Evolutionary conservation across 1,284 basidiomycete species (phyloP).

Genomic region (Melampsora larici-populina): DNA sequence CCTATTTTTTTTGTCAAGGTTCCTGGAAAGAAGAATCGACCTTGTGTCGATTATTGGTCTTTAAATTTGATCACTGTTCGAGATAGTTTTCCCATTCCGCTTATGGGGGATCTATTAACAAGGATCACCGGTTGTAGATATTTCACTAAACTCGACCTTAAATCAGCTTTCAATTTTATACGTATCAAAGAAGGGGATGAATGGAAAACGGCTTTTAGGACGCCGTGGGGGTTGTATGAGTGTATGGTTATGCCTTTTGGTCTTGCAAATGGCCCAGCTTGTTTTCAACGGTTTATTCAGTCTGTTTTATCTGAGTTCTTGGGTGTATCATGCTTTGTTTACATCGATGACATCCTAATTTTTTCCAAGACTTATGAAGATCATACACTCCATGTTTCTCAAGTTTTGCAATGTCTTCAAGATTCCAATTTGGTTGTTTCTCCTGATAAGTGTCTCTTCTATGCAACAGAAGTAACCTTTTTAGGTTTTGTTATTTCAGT

Average conservation of each 20-base stretch:
- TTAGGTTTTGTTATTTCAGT: too few species aligned
- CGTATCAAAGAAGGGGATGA: slow-evolving; percentile 9
- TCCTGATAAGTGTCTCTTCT: too few species aligned
- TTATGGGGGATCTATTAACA: not conserved
- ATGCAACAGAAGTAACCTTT: too few species aligned
- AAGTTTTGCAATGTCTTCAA: too few species aligned
- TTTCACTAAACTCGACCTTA: slow-evolving; percentile 51
- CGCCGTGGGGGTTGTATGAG: too few species aligned
- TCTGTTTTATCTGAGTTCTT: slow-evolving; percentile 5
- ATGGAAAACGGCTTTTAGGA: slow-evolving; percentile 19
- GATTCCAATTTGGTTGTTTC: too few species aligned
- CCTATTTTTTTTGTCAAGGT: too few species aligned
- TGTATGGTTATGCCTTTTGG: slow-evolving; percentile 14
- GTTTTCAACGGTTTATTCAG: too few species aligned
- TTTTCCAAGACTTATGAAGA: too few species aligned
- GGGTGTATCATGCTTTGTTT: slow-evolving; percentile 19
- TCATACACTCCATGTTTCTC: too few species aligned
- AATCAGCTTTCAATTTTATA: slow-evolving; percentile 51
- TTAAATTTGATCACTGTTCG: slow-evolving; percentile 44
- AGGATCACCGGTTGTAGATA: not conserved
- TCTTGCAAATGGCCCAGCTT: not conserved
- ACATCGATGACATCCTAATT: slow-evolving; percentile 26
- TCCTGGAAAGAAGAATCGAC: slow-evolving; percentile 44
- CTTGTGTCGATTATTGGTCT: slow-evolving; percentile 45
- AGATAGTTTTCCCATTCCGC: slow-evolving; percentile 39